Base-by-base conservation (phyloP, 2,329 filamentous ascomycete species). In the Drechslerella coelobrocha region DNA sequence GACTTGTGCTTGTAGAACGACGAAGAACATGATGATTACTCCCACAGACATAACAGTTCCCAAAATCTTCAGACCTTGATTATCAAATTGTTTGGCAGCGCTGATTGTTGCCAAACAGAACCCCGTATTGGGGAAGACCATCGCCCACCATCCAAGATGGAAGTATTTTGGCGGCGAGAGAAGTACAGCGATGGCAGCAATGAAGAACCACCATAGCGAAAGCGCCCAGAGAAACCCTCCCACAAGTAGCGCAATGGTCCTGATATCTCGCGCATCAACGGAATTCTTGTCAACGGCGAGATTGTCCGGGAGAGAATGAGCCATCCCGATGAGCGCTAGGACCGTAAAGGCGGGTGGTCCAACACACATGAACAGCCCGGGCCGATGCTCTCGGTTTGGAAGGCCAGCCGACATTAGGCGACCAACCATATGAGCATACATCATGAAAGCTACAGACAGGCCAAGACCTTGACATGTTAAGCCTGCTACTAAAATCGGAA, bases 321-420 rank as follows among this genome's bases (percentile, higher is more conserved):
- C 83, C 83, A 90, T 88, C 51, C 88, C 88, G 37, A 91, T 84
- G 41, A 90, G 81, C 0, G 88, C 88, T 12, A 90, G 80, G 0
- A 85, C 86, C 0, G 88, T 91, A 80, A 90, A 91, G 0, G 86
- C 84, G 0, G 88, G 88, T 1, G 89, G 88, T 0, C 89, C 89
- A n/a, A 90, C 88, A 68, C 86, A 88, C 80, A 91, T 90, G 80
- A 89, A 91, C 77, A 91, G 84, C 0, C 85, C 88, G 0, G 88
- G 86, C 54, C 88, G 81, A 71, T 88, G 86, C 75, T 89, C 86
- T 6, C 84, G 81, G 73, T 81, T 78, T 0, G 88, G 88, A 14
- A 90, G 82, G 0, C 88, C 85, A 0, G 82, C 81, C 73, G 86
- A 83, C 85, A 91, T 88, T n/a, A 91, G 81, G 3, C 89, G 84